These are phyloP conservation scores for Oldenlandia corymbosa DNA, from an alignment of 257 asterid species.

Conservation along the genomic window DNA sequence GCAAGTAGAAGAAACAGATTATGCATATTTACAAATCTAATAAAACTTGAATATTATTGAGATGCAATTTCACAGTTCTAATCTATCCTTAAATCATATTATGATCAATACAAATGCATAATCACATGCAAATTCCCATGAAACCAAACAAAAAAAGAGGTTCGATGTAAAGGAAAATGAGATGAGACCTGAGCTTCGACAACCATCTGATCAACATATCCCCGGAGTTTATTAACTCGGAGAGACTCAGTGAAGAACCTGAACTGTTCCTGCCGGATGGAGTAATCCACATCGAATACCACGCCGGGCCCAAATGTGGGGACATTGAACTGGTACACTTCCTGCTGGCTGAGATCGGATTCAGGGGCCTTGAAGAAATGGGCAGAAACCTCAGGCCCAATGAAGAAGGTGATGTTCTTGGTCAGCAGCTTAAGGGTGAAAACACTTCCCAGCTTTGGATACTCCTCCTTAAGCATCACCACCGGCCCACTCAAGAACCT, in stretches of 20 bases:
- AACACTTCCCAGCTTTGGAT: constrained; percentile 88
- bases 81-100: too few relatives aligned
- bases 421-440: constrained; percentile 61
- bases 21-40: too few relatives aligned
- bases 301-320: constrained; percentile 97
- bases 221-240: constrained; percentile 73
- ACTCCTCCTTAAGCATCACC: constrained; percentile 82
- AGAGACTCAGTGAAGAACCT: constrained; percentile 92
- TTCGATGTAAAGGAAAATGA: background rate
- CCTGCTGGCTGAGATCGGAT: constrained; percentile 93
- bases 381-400: constrained; percentile 93
- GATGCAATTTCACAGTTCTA: too few relatives aligned
- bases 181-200: constrained; percentile 83
- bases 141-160: too few relatives aligned
- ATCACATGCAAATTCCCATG: too few relatives aligned
- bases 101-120: too few relatives aligned
- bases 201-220: constrained; percentile 86
- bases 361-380: constrained; percentile 95
- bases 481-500: constrained; percentile 77
- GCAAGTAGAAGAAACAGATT: too few relatives aligned
- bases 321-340: constrained; percentile 88
- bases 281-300: constrained; percentile 88
- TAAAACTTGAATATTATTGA: too few relatives aligned
- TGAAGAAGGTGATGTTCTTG: constrained; percentile 79
- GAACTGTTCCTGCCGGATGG: constrained; percentile 87